phyloP scores from a whole-genome alignment of 1,139 yeast genomes.

The Pichia sp. region DNA sequence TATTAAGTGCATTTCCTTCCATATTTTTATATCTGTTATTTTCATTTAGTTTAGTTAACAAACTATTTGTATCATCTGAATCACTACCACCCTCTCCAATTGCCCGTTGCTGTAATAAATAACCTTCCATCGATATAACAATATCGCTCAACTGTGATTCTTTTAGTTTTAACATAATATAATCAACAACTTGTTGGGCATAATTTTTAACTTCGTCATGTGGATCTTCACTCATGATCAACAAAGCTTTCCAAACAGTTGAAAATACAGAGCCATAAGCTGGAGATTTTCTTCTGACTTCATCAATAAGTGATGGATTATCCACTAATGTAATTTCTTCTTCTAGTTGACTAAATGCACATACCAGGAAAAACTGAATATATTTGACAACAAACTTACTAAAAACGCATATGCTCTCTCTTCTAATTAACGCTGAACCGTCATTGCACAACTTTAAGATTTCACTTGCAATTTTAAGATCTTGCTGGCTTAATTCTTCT shows the following conservation, averaged over 20 bases:
- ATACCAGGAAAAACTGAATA: constrained; percentile 69
- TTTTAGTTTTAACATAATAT: constrained; percentile 57
- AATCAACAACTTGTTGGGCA: constrained; percentile 74
- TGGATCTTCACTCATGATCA: constrained; percentile 84
- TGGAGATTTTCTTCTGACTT: constrained; percentile 55
- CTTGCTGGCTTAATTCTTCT: constrained; percentile 48
- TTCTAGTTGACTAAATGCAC: constrained; percentile 80
- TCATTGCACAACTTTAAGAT: constrained; percentile 57
- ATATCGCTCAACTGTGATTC: constrained; percentile 57
- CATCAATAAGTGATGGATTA: constrained; percentile 52
- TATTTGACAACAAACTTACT: constrained; percentile 70
- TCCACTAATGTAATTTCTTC: constrained; percentile 71
- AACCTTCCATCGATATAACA: constrained; percentile 60
- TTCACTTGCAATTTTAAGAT: constrained; percentile 45
- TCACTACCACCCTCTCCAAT: constrained; percentile 2
- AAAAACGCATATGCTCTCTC: constrained; percentile 74
- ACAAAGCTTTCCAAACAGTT: constrained; percentile 79
- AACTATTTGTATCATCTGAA: background rate
- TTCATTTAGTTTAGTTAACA: constrained; percentile 1
- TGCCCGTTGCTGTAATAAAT: constrained; percentile 44
- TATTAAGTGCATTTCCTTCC: background rate
- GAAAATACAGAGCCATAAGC: constrained; percentile 85
- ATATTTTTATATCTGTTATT: background rate
- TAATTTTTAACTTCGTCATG: constrained; percentile 70
- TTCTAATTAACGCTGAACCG: constrained; percentile 84